These are phyloP conservation scores for Aspergillus baeticus DNA, from an alignment of 495 filamentous ascomycete genomes.

Conservation along the genomic window DNA sequence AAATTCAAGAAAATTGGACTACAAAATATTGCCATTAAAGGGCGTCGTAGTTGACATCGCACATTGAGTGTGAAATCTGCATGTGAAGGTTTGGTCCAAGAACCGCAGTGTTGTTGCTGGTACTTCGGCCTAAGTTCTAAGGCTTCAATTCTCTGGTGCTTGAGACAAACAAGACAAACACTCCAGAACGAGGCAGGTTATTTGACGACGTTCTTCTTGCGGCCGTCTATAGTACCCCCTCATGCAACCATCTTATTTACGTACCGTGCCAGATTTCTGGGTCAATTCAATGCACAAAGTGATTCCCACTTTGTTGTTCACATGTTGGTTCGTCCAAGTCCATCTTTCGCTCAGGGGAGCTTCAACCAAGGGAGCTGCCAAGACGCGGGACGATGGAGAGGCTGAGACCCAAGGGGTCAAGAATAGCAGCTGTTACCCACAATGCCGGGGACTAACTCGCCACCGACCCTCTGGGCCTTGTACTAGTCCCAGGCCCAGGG, in stretches of 20 bases:
- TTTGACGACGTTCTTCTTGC: too few species aligned
- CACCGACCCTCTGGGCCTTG: constrained; percentile 9
- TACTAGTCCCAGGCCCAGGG: constrained; percentile 8
- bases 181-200: neutral
- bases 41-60: too few species aligned
- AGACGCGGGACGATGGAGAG: constrained; percentile 15
- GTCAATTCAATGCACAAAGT: too few species aligned
- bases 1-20: neutral
- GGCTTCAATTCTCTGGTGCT: neutral
- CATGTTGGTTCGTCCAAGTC: neutral
- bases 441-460: constrained; percentile 1
- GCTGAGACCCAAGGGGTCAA: constrained; percentile 17
- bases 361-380: constrained; percentile 4
- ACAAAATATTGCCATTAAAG: too few species aligned
- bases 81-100: too few species aligned
- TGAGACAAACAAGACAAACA: constrained; percentile 3
- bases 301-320: too few species aligned
- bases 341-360: neutral
- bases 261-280: too few species aligned
- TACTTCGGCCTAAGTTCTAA: neutral
- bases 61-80: too few species aligned
- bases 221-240: too few species aligned
- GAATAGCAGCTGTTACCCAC: constrained; percentile 19
- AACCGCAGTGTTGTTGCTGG: neutral
- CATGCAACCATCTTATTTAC: too few species aligned